Evolutionary conservation across 352 stramenopile genomes (phyloP).

Genomic region (Globisporangium abappressorium): DNA sequence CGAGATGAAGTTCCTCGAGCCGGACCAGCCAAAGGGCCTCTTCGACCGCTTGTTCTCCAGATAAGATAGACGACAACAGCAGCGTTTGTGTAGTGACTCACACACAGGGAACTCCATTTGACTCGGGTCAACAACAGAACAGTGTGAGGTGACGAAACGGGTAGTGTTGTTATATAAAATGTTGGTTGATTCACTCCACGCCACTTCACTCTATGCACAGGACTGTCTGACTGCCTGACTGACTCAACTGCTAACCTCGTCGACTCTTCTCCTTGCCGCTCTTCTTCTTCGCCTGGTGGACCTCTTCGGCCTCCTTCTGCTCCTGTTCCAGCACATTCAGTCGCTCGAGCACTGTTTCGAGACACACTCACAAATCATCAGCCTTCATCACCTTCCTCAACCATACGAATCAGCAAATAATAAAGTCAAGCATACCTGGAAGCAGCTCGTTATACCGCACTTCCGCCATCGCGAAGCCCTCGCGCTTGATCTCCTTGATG

Average conservation of each 20-base stretch:
- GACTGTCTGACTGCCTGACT: conserved; percentile 17
- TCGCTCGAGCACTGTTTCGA: conserved; percentile 56
- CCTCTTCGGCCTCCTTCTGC: conserved; percentile 75
- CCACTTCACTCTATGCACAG: not conserved
- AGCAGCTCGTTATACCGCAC: conserved; percentile 79
- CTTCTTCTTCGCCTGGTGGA: conserved; percentile 77
- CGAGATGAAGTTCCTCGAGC: conserved; percentile 84
- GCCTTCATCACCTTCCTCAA: conserved; percentile 11
- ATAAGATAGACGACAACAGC: conserved; percentile 18
- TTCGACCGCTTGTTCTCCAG: conserved; percentile 70
- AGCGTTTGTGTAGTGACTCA: not conserved
- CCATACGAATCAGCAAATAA: not conserved
- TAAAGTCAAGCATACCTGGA: conserved; percentile 36
- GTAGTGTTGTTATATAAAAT: conserved; percentile 11
- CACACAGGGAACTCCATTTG: not conserved
- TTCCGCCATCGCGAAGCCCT: conserved; percentile 73
- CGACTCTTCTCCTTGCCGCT: conserved; percentile 68
- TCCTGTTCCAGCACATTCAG: conserved; percentile 78
- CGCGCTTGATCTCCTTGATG: conserved; percentile 86
- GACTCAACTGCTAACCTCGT: conserved; percentile 38
- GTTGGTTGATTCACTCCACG: not conserved
- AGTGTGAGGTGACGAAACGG: not conserved
- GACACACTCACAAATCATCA: conserved; percentile 13
- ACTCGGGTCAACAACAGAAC: not conserved
- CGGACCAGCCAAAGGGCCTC: conserved; percentile 77